Base-by-base conservation (phyloP, 192 early-diverging fungal genomes). In the Podila epicladia region DNA sequence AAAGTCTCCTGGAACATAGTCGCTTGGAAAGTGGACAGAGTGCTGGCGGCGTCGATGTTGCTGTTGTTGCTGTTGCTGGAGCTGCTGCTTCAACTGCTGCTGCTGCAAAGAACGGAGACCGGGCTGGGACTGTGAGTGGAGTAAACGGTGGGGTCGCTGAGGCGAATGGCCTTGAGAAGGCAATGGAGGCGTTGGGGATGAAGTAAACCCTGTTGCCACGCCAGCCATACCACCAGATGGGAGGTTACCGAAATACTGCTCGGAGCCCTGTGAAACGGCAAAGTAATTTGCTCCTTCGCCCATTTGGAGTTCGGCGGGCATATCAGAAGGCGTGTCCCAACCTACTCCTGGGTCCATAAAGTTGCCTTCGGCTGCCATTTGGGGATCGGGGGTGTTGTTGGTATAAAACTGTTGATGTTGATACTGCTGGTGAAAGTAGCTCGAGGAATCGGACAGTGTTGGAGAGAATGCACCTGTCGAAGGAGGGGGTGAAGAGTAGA, bases 81-180 rank as follows among this genome's bases (percentile, higher is more conserved):
- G 50, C 53, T 71, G 68, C 38, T 77, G 76, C 53, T 72, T 73
- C 33, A 72, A 58, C 35, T 80, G 77, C 58, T 80, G 66, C 22
- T 80, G 77, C 17, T 80, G 77, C n/a, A 80, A 22, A 28, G 61
- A 64, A 19, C 77, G 59, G 6, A 80, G 55, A 8, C 77, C 77
- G 0, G 77, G 77, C 49, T 80, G 77, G 5, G 77, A 80, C 37
- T 80, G 77, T 5, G 77, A 80, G 22, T 80, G 77, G 62, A 80
- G 67, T 9, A 80, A 62, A 11, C 77, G 60, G 45, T 62, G 77
- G 9, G 58, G 71, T 9, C 70, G 59, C 7, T 80, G 70, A 38
- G 77, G 77, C 9, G 24, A 24, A 1, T n/a, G 35, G 35, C 35
- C n/a, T 22, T 55, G 53, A 12, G 20, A 45, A 45, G 41, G 77